A percentile compares a stretch with the other conserved stretches of the same genome.
Evolutionary conservation across 805 yeast species (phyloP).

Genomic region (Candida mattraensis): DNA sequence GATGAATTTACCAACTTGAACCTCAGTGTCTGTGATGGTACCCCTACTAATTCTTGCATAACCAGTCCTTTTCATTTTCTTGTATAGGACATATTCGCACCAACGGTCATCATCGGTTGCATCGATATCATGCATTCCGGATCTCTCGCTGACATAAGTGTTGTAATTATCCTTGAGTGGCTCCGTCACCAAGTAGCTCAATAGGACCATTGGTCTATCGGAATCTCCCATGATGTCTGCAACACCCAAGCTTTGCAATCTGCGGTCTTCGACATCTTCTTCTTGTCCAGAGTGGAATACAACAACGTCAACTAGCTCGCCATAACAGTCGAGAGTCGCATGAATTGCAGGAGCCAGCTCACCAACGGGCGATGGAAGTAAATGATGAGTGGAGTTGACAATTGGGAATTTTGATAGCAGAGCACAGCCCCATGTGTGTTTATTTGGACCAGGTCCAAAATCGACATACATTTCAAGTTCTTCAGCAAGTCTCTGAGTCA

Average conservation of each 20-base stretch:
- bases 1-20: constrained; percentile 91
- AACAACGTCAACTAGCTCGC: constrained; percentile 82
- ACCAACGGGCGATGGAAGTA: constrained; percentile 95
- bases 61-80: constrained; percentile 81
- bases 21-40: constrained; percentile 94
- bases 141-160: constrained; percentile 78
- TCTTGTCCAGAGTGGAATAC: constrained; percentile 99
- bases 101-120: constrained; percentile 94
- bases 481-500: constrained; percentile 88
- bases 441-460: constrained; percentile 96
- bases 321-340: constrained; percentile 91
- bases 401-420: constrained; percentile 93
- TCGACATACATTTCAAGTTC: constrained; percentile 94
- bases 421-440: constrained; percentile 98
- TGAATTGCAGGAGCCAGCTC: constrained; percentile 98
- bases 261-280: constrained; percentile 92
- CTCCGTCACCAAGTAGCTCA: constrained; percentile 87
- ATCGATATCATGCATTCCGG: constrained; percentile 93
- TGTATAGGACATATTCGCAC: constrained; percentile 95
- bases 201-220: constrained; percentile 78
- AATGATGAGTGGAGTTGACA: constrained; percentile 82
- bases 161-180: constrained; percentile 90
- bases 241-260: constrained; percentile 77
- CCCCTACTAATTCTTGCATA: constrained; percentile 93
- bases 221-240: constrained; percentile 78